Evolutionary conservation across 139 green algal genomes (phyloP), one percentile per base, ranked within the genome.

Genomic region (Closterium sp.): DNA sequence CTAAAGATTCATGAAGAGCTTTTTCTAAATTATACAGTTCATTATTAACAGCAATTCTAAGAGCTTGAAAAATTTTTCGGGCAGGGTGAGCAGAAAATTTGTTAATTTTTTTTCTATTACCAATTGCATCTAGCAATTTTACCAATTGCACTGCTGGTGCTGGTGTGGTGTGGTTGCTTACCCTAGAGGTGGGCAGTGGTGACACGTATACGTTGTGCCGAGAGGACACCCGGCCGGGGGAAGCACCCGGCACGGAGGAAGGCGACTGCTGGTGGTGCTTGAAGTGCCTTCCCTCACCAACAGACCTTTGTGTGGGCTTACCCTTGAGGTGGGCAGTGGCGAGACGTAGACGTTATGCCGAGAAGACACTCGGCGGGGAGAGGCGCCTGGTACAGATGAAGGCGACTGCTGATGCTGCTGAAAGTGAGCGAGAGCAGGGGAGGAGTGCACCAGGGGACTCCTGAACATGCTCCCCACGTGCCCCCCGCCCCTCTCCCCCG

Each of bases 341-440:
- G 94, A 95, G 0, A 95, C 94, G 88, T 95, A 95, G 31, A 95
- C 70, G 79, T 95, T 95, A 17, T 91, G 90, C 28, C 22, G 38
- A 0, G 88, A n/a, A 2, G 73, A 91, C 24, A 92, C 70, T 0
- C 62, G 31, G 29, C 34, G 19, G 9, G 91, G 91, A 11, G 91
- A 94, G 0, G 73, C 89, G 2, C 21, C 30, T n/a, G 70, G n/a
- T 0, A 92, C 22, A 31, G 24, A 50, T 17, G 89, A 24, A 11
- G 21, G 70, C 21, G 29, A 50, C 27, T n/a, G 87, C 70, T 28
- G 27, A 31, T 31, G n/a, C 27, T 30, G 31, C 38, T 38, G 24
- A 27, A 86, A 86, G 34, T 38, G n/a, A 6, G 88, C 45, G 1
- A 86, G 19, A 24, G 62, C 62, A 27, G 62, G 62, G 0, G 62